Evolutionary conservation across 2,329 filamentous ascomycete species (phyloP), one percentile per base, ranked within the genome.

Genomic region (Aspergillus hiratsukae): DNA sequence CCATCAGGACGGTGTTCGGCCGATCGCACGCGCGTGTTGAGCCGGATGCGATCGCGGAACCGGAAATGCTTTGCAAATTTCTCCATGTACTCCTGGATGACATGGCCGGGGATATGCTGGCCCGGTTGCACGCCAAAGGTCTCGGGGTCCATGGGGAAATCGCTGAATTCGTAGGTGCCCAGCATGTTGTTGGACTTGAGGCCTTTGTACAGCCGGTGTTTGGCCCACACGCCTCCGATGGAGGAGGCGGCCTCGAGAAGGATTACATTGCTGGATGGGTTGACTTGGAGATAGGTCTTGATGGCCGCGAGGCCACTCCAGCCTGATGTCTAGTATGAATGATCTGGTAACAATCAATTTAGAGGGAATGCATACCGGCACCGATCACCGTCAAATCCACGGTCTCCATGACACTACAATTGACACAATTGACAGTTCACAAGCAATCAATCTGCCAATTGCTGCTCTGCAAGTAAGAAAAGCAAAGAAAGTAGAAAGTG

Each of bases 121-220:
- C 81, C 82, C 6, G 69, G 63, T 51, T 78, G 66, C 23, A 79
- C 70, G 0, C 74, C 76, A 62, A 82, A 86, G 0, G 73, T 78
- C 21, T 79, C 79, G 7, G 75, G 71, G 56, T 80, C 77, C 84
- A 92, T 87, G 19, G 87, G 87, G 58, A 89, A 90, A 64, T 90
- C 89, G 0, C 84, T 83, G 64, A 83, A 91, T 69, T 92, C 87
- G 62, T 87, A 90, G 0, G 84, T 87, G 2, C 88, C 88, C 10
- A 87, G 70, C 68, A 90, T 81, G 65, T 91, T 91, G 72, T 93
- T 92, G 53, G 83, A 86, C 64, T 85, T 88, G 50, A 93, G 78
- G 1, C 83, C 85, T 0, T 85, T 82, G 68, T 91, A 78, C 0
- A 90, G 72, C 1, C 87, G 81, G 40, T 87, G 76, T 55, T 83